These are phyloP conservation scores for Rhizopogon rudus DNA, from an alignment of 768 basidiomycete genomes.

Conservation along the genomic window DNA sequence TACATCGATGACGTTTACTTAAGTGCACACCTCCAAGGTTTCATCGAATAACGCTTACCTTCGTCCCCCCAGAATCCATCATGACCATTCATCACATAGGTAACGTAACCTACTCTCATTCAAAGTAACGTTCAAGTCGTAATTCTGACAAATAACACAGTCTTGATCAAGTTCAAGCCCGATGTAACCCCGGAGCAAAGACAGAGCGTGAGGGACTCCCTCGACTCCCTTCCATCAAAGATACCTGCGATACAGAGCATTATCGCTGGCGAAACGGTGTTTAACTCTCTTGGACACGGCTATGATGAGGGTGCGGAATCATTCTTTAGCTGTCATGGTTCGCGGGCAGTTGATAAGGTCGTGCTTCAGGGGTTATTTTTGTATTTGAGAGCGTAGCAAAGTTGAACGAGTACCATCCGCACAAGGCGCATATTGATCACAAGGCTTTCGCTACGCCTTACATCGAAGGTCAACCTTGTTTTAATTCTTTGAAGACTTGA, in stretches of 20 bases:
- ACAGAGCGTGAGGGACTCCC: neutral
- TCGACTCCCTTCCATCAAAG: conserved; percentile 9
- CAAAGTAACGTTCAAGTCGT: neutral
- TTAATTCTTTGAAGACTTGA: neutral
- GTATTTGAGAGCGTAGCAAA: conserved; percentile 15
- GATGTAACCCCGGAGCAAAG: conserved; percentile 6
- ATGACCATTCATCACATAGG: conserved; percentile 14
- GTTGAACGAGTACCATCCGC: conserved; percentile 9
- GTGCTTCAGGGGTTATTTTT: conserved; percentile 15
- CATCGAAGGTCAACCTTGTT: conserved; percentile 13
- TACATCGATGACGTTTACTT: no score
- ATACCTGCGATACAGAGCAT: conserved; percentile 15
- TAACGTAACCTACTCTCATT: conserved; percentile 5
- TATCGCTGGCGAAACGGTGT: conserved; percentile 10
- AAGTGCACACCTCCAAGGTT: neutral
- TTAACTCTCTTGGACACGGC: conserved; percentile 15
- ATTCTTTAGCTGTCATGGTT: neutral
- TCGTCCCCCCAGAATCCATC: neutral
- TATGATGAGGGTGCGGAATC: conserved; percentile 17
- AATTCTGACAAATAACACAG: conserved; percentile 1
- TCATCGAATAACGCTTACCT: neutral
- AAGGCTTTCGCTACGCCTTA: conserved; percentile 4
- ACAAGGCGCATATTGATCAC: conserved; percentile 11
- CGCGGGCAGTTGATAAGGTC: no score
- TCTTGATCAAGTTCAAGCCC: conserved; percentile 19